phyloP scores from a whole-genome alignment of 257 asterid genomes.

The Nicotiana sylvestris region DNA sequence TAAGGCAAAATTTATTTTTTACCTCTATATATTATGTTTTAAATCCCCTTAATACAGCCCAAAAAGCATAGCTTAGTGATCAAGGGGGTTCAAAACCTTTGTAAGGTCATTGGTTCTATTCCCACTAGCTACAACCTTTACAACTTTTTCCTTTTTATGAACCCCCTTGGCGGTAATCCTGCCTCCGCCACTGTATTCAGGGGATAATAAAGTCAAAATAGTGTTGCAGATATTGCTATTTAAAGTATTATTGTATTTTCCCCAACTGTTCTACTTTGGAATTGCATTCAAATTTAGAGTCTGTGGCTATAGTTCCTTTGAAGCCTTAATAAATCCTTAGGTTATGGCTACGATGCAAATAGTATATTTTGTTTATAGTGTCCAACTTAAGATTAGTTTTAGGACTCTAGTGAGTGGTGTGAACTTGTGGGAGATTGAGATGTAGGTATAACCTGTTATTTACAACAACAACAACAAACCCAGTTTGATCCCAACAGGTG shows the following conservation, averaged over 20 bases:
- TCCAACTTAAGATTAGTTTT: background rate
- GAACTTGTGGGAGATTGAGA: background rate
- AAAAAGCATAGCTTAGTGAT: too few relatives aligned
- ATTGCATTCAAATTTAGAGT: background rate
- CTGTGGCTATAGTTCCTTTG: background rate
- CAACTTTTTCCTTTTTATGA: too few relatives aligned
- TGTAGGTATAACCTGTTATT: too few relatives aligned
- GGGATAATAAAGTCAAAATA: background rate
- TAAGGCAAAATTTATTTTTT: too few relatives aligned
- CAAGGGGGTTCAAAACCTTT: too few relatives aligned
- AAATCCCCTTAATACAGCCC: too few relatives aligned
- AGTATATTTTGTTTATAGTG: background rate
- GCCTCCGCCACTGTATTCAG: background rate
- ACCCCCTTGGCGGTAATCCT: too few relatives aligned
- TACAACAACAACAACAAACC: too few relatives aligned
- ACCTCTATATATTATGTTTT: too few relatives aligned
- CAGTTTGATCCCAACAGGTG: too few relatives aligned
- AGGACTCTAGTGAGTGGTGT: background rate
- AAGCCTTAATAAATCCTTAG: background rate
- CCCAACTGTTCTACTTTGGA: background rate
- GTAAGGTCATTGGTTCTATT: too few relatives aligned
- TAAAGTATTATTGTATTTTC: background rate
- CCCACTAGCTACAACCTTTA: too few relatives aligned
- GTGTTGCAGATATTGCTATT: background rate
- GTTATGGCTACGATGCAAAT: background rate